Evolutionary conservation across 345 rosid genomes (phyloP), one percentile per base, ranked within the genome.

Genomic region (Lagerstroemia speciosa): DNA sequence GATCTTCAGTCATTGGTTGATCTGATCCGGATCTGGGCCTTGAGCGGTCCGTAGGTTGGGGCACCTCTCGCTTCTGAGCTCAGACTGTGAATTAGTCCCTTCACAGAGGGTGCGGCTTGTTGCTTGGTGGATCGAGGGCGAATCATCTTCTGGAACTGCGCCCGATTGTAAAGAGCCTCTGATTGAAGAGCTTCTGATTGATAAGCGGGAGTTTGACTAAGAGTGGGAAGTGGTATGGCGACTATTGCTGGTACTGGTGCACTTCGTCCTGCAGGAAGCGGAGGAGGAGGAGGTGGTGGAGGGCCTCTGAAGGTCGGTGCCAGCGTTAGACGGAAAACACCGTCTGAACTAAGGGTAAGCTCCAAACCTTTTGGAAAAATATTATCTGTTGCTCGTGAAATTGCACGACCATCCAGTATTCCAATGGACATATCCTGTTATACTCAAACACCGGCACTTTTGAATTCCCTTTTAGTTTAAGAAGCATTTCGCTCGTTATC

Each of bases 311-410:
- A 78, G 40, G 71, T 76, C 64, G 85, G 72, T 36, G 46, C 80
- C 24, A 77, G 77, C 65, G 68, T 79, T 58, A 87, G 86, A 79
- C 76, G 97, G 76, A 89, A 88, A 86, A 93, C 97, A 22, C 98
- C 97, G 0, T 81, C 88, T 10, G 96, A 93, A 72, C 86, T 93
- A 8, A 83, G 98, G 73, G 98, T 87, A 85, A 31, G 29, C n/a
- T 64, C 12, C 30, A 2, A 24, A 12, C 30, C 26, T 24, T 26
- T 55, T 7, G 60, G 20, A n/a, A 53, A 53, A 36, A 36, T n/a
- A 20, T 5, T 5, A 50, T 43, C 16, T 6, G 48, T 6, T 43
- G 7, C 16, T 43, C 48, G 48, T 43, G 48, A n/a, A n/a, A n/a
- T n/a, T n/a, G n/a, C n/a, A n/a, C n/a, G n/a, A n/a, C n/a, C n/a